Evolutionary conservation across 805 yeast species (phyloP), one percentile per base, ranked within the genome.

Genomic region (Hanseniaspora guilliermondii): DNA sequence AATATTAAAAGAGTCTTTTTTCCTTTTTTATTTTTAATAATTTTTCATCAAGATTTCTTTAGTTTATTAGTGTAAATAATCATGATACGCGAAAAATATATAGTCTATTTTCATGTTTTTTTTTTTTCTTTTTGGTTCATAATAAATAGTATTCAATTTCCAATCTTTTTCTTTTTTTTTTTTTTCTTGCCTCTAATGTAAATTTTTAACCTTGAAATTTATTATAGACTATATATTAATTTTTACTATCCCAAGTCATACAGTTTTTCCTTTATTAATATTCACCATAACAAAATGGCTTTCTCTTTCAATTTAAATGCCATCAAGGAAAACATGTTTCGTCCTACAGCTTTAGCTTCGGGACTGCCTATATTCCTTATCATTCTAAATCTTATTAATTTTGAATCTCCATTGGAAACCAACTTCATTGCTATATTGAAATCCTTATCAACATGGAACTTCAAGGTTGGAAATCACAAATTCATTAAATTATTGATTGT

Each of bases 321-420:
- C 9, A 9, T 50, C 5, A 40, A 41, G 25, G 38, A 40, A 9
- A 24, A 44, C 39, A 22, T 47, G 22, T 52, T 52, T 27, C 48
- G 55, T 14, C 55, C 55, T 2, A 52, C 55, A 11, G 55, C 55
- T 8, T 24, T 52, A 21, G 55, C 55, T 4, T 52, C 55, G 5
- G 55, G 55, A 32, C 21, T 52, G 16, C 55, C 55, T 3, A 52
- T 52, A 7, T 52, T 52, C 33, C 21, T 52, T 19, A 27, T 45
- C 14, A 44, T 52, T 37, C 9, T 52, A 21, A 17, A 45, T 12
- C 25, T 44, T 6, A 21, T 52, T 6, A 25, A 30, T 22, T 52
- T 52, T 44, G 55, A 52, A 35, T 52, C 55, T 14, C 55, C 55
- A 8, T 22, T 52, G 27, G 55, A 52, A 37, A 52, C 55, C 21